Evolutionary conservation across 2,329 filamentous ascomycete genomes (phyloP), one percentile per base, ranked within the genome.

Genomic region (Fusarium lyarnte): DNA sequence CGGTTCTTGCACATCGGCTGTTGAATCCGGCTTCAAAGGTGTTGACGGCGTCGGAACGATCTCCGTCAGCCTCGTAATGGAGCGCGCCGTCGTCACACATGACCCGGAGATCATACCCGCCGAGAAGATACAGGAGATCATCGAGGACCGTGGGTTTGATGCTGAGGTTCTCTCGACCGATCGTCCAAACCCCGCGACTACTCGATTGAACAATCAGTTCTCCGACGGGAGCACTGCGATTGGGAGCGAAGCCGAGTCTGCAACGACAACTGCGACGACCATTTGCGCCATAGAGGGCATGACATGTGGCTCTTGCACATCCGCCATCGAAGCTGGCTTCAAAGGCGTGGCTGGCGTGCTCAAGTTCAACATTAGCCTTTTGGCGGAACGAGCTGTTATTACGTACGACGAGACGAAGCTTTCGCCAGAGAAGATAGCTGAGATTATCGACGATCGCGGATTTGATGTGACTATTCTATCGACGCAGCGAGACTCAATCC

Each of bases 31-130:
- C 74, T 97, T 99, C 84, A 92, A 94, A 78, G 90, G 89, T 74
- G 88, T 97, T 10, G 86, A 92, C 33, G 95, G 96, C 59, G 90
- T 96, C 12, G 93, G 92, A 71, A 94, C 88, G 75, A 94, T 98
- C 65, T 97, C 94, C 12, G 93, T 99, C 77, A 97, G 94, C 80
- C 85, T 99, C 76, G 92, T 98, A 59, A 97, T 98, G 90, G 95
- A 97, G 82, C 90, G 95, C 68, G 96, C 95, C n/a, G 95, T 98
- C 42, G 87, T 98, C 39, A 92, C 95, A 82, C 96, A 99, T 83
- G 92, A 98, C 81, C 90, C 94, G 2, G 84, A 87, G 58, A 87
- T 89, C 55, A 88, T 98, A 58, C 84, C 93, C 19, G 88, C 94
- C 67, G 92, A 95, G 39, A 85, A 91, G 74, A 89, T 98, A 66